These are phyloP conservation scores for Neurospora sp. DNA, from an alignment of 2,329 filamentous ascomycete species.

Conservation along the genomic window DNA sequence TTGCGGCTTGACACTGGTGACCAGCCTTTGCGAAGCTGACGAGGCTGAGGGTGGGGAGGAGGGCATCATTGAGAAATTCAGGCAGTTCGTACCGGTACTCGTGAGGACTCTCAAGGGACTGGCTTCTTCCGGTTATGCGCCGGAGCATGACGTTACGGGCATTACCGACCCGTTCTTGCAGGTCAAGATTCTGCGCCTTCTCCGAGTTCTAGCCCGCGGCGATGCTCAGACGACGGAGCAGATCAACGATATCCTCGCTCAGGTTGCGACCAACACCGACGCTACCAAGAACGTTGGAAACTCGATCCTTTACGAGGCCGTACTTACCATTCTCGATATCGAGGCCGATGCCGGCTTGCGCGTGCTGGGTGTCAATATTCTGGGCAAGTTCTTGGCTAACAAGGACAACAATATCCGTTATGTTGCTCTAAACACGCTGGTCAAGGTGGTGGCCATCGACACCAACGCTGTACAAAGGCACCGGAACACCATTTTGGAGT, in stretches of 20 bases:
- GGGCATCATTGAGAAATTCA: slow-evolving; percentile 83
- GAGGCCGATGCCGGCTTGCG: slow-evolving; percentile 92
- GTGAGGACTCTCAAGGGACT: slow-evolving; percentile 88
- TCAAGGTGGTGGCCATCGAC: slow-evolving; percentile 96
- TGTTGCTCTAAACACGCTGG: slow-evolving; percentile 90
- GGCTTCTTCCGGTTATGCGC: slow-evolving; percentile 90
- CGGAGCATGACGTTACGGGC: slow-evolving; percentile 95
- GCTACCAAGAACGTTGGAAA: slow-evolving; percentile 98
- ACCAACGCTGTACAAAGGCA: slow-evolving; percentile 96
- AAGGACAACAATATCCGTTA: slow-evolving; percentile 99
- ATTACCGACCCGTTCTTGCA: slow-evolving; percentile 97
- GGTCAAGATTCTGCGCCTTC: slow-evolving; percentile 83
- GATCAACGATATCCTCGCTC: slow-evolving; percentile 96
- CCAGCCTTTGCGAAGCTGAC: slow-evolving; percentile 88
- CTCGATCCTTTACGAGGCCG: slow-evolving; percentile 93
- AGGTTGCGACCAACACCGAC: slow-evolving; percentile 96
- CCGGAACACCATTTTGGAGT: slow-evolving; percentile 94
- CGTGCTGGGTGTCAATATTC: slow-evolving; percentile 93
- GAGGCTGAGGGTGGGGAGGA: slow-evolving; percentile 87
- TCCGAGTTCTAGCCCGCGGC: slow-evolving; percentile 78
- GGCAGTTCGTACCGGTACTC: slow-evolving; percentile 71
- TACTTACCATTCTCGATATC: slow-evolving; percentile 94
- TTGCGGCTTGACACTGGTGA: slow-evolving; percentile 84
- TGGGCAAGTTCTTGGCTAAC: slow-evolving; percentile 97
- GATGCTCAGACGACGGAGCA: slow-evolving; percentile 85